Conservation (phyloP, 2,329 filamentous ascomycete genomes). For the Colletotrichum eremochloae region DNA sequence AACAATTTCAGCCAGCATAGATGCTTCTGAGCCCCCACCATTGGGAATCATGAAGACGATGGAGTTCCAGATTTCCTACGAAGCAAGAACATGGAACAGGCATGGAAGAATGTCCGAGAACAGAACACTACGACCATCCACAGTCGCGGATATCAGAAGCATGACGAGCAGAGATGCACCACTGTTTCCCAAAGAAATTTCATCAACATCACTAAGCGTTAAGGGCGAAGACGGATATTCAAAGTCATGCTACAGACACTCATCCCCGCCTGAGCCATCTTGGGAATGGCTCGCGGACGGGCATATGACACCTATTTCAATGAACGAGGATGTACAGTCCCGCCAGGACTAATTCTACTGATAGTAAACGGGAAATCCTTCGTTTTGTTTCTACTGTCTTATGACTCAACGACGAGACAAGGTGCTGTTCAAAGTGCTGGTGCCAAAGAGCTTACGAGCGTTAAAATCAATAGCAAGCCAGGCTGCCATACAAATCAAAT, state of each 20-base stretch:
- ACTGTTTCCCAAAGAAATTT: neutral
- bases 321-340: neutral
- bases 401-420: neutral
- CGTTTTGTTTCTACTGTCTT: too few species aligned
- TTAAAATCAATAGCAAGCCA: neutral
- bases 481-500: neutral
- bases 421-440: neutral
- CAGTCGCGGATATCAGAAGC: conserved; percentile 21
- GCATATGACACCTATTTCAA: neutral
- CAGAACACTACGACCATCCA: conserved; percentile 3
- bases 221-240: neutral
- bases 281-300: conserved; percentile 1
- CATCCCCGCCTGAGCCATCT: neutral
- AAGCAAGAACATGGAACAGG: conserved; percentile 19
- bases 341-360: too few species aligned
- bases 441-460: neutral
- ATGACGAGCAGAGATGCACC: neutral
- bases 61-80: conserved; percentile 35
- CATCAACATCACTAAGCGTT: neutral
- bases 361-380: neutral
- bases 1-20: neutral
- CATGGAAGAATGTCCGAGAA: conserved; percentile 5
- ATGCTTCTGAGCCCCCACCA: conserved; percentile 1
- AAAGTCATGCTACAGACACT: neutral
- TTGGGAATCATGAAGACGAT: conserved; percentile 39